Evolutionary conservation across 208 protist species (phyloP), one percentile per base, ranked within the genome.

Genomic region (Leishmania tarentolae): DNA sequence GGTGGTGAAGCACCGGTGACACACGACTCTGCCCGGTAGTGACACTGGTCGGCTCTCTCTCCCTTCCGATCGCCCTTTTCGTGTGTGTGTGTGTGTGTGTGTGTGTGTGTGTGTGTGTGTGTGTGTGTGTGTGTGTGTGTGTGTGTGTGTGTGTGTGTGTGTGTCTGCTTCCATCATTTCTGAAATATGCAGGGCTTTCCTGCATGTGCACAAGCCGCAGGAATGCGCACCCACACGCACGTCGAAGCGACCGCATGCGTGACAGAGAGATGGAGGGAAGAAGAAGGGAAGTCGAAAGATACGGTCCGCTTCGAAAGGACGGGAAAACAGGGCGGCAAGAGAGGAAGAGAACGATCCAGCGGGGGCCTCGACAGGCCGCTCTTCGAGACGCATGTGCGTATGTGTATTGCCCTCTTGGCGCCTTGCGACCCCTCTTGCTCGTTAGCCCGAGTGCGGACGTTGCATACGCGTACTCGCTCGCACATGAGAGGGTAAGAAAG

Each of bases 141-240:
- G 4, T 11, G 13, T 70, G 37, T n/a, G 4, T 11, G 13, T 70
- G 37, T n/a, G 4, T 11, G 13, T 70, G 37, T n/a, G 4, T 11
- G n/a, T n/a, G n/a, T n/a, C n/a, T n/a, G 19, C 37, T 3, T 46
- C 31, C 40, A 68, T 40, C 6, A 21, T 70, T 24, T 70, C 65
- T 70, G 65, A 24, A 31, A 50, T n/a, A 7, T 1, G 68, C 40
- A 50, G 47, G 5, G 7, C 68, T 31, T 2, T 46, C 21, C 1
- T 31, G 68, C 21, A 52, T 24, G 28, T 4, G 44, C 4, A 31
- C 4, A 2, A 31, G 42, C 42, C 0, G 68, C 74, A 63, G 15
- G 53, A 53, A 65, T 21, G 11, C 53, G 69, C 75, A 78, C 57
- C 5, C 57, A 66, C 35, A 50, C 74, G 35, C 74, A 63, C 53